phyloP scores from a whole-genome alignment of 106 monocot species.

The Cymbidium sinense region DNA sequence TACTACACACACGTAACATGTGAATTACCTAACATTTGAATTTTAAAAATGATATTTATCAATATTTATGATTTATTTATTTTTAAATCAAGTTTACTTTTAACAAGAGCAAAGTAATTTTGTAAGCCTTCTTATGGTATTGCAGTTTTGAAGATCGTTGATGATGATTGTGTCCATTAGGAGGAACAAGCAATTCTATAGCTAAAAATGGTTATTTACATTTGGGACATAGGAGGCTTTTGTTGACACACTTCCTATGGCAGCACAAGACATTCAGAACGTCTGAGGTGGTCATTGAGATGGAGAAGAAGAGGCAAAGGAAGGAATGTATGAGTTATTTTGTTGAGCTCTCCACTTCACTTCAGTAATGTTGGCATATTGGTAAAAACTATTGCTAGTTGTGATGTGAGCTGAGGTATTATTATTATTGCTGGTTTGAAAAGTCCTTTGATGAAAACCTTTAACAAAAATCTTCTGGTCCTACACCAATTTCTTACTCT shows the following conservation, averaged over 20 bases:
- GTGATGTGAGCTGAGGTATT: neutral
- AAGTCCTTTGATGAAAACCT: slow-evolving; percentile 4
- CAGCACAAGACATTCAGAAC: slow-evolving; percentile 69
- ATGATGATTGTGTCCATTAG: slow-evolving; percentile 20
- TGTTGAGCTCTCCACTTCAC: slow-evolving; percentile 5
- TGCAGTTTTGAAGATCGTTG: slow-evolving; percentile 23
- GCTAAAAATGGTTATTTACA: slow-evolving; percentile 63
- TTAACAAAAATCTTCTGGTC: slow-evolving; percentile 44
- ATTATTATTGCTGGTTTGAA: neutral
- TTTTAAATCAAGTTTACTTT: too few relatives aligned
- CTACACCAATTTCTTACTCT: slow-evolving; percentile 25
- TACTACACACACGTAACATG: too few relatives aligned
- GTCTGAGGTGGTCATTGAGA: slow-evolving; percentile 13
- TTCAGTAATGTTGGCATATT: slow-evolving; percentile 14
- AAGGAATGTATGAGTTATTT: neutral
- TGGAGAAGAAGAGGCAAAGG: neutral
- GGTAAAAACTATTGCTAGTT: slow-evolving; percentile 23
- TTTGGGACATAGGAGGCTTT: slow-evolving; percentile 67
- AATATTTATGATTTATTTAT: too few relatives aligned
- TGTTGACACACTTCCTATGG: slow-evolving; percentile 51
- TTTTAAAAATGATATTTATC: too few relatives aligned
- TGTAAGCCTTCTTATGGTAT: neutral
- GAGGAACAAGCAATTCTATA: slow-evolving; percentile 33
- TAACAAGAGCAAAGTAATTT: slow-evolving; percentile 13
- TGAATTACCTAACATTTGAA: too few relatives aligned